Conservation (phyloP, 805 yeast genomes). For the Lipomyces starkeyi region DNA sequence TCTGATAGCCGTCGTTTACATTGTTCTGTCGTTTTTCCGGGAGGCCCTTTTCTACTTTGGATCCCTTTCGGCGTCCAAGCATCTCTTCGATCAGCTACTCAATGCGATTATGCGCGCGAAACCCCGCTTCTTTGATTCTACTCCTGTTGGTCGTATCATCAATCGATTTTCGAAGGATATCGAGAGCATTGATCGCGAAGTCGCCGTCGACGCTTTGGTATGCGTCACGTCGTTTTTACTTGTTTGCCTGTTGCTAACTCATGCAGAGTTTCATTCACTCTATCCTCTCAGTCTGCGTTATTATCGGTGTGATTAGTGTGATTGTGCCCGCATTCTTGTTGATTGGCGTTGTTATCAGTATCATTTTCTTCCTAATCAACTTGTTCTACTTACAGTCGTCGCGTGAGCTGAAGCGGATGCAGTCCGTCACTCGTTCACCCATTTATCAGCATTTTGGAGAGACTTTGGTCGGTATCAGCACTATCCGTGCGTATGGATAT, state of each 20-base stretch:
- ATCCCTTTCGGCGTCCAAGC: conserved; percentile 80
- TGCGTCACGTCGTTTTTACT: conserved; percentile 61
- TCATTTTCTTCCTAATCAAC: conserved; percentile 74
- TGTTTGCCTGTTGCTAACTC: neutral
- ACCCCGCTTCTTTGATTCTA: conserved; percentile 88
- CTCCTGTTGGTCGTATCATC: conserved; percentile 96
- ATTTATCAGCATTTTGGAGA: conserved; percentile 96
- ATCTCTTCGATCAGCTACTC: conserved; percentile 70
- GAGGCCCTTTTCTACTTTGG: conserved; percentile 63
- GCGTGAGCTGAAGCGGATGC: conserved; percentile 89
- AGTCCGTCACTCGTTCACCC: conserved; percentile 89
- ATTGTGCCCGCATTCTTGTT: conserved; percentile 82
- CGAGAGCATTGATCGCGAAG: conserved; percentile 91
- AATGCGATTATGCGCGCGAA: conserved; percentile 74
- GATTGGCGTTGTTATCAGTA: conserved; percentile 70
- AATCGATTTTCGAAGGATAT: conserved; percentile 95
- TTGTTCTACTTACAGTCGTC: conserved; percentile 78
- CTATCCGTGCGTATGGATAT: conserved; percentile 95
- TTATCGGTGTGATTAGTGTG: conserved; percentile 70
- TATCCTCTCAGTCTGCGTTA: conserved; percentile 57
- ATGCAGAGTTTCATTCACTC: conserved; percentile 30
- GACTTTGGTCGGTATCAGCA: conserved; percentile 87
- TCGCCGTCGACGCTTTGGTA: conserved; percentile 79
- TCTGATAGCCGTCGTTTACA: conserved; percentile 67
- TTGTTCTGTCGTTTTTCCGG: conserved; percentile 54